Evolutionary conservation across 2,329 filamentous ascomycete species (phyloP), one percentile per base, ranked within the genome.

Genomic region (Claviceps arundinis): DNA sequence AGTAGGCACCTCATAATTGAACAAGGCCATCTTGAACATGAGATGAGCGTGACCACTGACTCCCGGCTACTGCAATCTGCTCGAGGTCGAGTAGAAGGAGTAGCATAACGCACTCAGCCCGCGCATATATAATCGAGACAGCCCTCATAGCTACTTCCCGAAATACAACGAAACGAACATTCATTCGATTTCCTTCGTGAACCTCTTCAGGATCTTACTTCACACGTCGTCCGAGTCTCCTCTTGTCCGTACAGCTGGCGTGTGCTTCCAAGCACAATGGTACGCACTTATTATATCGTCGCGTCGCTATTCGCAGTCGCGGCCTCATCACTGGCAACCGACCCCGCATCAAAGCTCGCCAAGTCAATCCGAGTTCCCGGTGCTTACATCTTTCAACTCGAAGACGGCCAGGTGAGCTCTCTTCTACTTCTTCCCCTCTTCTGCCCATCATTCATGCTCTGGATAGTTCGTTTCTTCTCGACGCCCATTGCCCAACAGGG

Each of bases 311-410:
- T 55, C 11, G 58, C 58, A 17, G 52, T 53, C 8, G 54, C 55
- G n/a, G 50, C 54, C 34, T 55, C 55, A 9, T 45, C 53, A 38
- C 38, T 56, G 19, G 53, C 54, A 11, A 47, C 3, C 22, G 22
- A 22, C 22, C 22, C 22, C 22, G 22, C 22, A 22, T 22, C 22
- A 22, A 22, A 22, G 22, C 22, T 22, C 22, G 22, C 22, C 22
- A 48, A 26, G 17, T 42, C 38, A 0, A 3, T 52, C 41, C 51
- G 60, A 16, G 56, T 54, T 22, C 22, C 22, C 3, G 57, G 59
- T 19, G 59, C 56, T 14, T 61, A 52, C 42, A 59, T 59, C 16
- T 51, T 57, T 37, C 57, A 62, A 62, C 45, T 58, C 5, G 41
- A 49, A 9, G 37, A 53, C 1, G 54, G 52, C 14, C 41, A 55